These are phyloP conservation scores for Cladosporium sp. DNA, from an alignment of 2,329 filamentous ascomycete genomes.

Conservation along the genomic window DNA sequence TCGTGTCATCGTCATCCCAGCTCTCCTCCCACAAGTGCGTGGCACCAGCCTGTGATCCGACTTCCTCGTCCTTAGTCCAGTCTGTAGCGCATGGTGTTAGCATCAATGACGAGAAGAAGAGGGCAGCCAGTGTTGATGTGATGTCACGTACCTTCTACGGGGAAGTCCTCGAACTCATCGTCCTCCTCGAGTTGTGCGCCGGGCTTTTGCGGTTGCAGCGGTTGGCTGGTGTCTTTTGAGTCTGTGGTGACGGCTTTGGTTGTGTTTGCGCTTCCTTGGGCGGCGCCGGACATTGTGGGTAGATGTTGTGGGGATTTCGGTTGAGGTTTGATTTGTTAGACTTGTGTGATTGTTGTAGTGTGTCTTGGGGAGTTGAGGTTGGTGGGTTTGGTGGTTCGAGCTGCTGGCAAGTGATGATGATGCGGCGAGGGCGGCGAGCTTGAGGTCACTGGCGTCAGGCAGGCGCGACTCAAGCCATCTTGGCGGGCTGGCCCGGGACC, in stretches of 20 bases:
- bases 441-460: conserved; percentile 3
- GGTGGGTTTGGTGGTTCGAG: neutral
- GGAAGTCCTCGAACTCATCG: conserved; percentile 99
- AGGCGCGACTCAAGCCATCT: conserved; percentile 13
- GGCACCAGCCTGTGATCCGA: conserved; percentile 60
- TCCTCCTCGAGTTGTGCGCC: conserved; percentile 82
- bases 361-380: neutral
- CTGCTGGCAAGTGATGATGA: neutral
- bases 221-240: conserved; percentile 44
- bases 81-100: conserved; percentile 55
- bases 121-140: neutral
- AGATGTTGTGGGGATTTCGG: neutral
- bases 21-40: conserved; percentile 97
- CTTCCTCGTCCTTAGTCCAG: conserved; percentile 87
- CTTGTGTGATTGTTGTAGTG: neutral
- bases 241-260: conserved; percentile 44
- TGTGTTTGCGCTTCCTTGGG: conserved; percentile 35
- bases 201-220: conserved; percentile 61
- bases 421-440: conserved; percentile 14
- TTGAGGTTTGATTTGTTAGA: neutral
- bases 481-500: conserved; percentile 11
- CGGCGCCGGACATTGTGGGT: conserved; percentile 22
- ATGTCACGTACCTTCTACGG: conserved; percentile 74
- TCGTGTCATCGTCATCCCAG: conserved; percentile 98
- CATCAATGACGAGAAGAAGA: neutral